Conservation (phyloP, 257 asterid species). For the Fraxinus cuspidata region DNA sequence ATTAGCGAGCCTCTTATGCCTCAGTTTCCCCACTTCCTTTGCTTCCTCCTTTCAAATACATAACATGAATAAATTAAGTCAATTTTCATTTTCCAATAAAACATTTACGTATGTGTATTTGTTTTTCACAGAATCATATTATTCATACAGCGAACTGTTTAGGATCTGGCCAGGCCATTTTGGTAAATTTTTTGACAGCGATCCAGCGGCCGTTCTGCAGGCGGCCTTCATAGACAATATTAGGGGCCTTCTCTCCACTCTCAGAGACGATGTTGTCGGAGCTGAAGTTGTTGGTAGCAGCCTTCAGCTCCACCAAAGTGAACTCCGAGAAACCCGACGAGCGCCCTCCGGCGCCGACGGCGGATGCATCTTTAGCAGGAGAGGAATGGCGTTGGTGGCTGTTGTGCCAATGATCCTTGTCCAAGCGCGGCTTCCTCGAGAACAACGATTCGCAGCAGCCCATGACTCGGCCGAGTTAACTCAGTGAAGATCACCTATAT, state of each 20-base stretch:
- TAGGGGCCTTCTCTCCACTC: slow-evolving; percentile 97
- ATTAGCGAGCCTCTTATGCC: slow-evolving; percentile 95
- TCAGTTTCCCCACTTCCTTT: slow-evolving; percentile 90
- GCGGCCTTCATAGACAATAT: slow-evolving; percentile 81
- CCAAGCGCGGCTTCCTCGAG: slow-evolving; percentile 37
- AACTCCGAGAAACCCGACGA: slow-evolving; percentile 70
- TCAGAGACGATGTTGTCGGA: slow-evolving; percentile 85
- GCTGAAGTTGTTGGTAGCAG: slow-evolving; percentile 89
- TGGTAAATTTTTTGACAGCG: slow-evolving; percentile 88
- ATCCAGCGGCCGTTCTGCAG: slow-evolving; percentile 84
- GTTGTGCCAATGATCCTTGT: slow-evolving; percentile 53
- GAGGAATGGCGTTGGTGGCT: slow-evolving; percentile 57
- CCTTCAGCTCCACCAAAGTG: slow-evolving; percentile 69
- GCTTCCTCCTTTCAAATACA: slow-evolving; percentile 75
- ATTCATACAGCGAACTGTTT: slow-evolving; percentile 78
- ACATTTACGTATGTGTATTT: not conserved
- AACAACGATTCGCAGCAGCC: slow-evolving; percentile 71
- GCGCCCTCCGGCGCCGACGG: slow-evolving; percentile 37
- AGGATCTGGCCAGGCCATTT: slow-evolving; percentile 95
- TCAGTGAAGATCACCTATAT: slow-evolving; percentile 17
- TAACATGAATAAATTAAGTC: slow-evolving; percentile 14
- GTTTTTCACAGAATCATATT: not conserved
- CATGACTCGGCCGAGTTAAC: slow-evolving; percentile 66
- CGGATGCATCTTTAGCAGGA: slow-evolving; percentile 51
- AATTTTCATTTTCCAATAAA: not conserved